Evolutionary conservation across 331 rosid genomes (phyloP), one percentile per base, ranked within the genome.

Genomic region (Ulmus americana): DNA sequence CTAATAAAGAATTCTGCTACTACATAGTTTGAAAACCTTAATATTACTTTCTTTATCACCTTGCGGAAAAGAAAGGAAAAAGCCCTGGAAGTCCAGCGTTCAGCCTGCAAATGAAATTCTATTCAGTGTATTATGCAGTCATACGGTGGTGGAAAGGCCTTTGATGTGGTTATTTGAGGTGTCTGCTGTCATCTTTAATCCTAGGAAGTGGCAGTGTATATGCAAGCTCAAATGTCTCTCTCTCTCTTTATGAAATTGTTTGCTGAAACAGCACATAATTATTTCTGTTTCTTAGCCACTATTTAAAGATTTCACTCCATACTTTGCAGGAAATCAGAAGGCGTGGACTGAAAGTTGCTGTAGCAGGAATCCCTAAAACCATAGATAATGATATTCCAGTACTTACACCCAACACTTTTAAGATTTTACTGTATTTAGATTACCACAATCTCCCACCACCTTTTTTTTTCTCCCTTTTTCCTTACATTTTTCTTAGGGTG

Each of bases 361-460:
- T 89, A 59, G 89, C 70, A 7, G 96, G 96, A 71, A 81, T 89
- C 73, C 96, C 96, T 51, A 89, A 89, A 75, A 89, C 96, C 76
- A 89, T 89, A 40, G 96, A 89, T 56, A 89, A 89, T 35, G 96
- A 89, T 68, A 89, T 89, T 69, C 94, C 85, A 45, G 96, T 89
- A 73, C 35, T 70, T 28, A 48, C 15, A 44, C 55, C 44, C 44
- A 43, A 47, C 39, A 67, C 5, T 35, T 48, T 20, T 35, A 45
- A 39, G 22, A 18, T 52, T 55, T 22, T 42, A 45, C 6, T 44
- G 14, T 45, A 39, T 12, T 16, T 54, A 55, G 6, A 1, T 5
- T 22, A 28, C 53, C 5, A 11, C 20, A 5, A 35, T 41, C 13
- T 28, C 35, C 35, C 35, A 28, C 35, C 35, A 28, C 35, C 35